Conservation (phyloP, 1,284 basidiomycete genomes). For the Rhodotorula glutinis region DNA sequence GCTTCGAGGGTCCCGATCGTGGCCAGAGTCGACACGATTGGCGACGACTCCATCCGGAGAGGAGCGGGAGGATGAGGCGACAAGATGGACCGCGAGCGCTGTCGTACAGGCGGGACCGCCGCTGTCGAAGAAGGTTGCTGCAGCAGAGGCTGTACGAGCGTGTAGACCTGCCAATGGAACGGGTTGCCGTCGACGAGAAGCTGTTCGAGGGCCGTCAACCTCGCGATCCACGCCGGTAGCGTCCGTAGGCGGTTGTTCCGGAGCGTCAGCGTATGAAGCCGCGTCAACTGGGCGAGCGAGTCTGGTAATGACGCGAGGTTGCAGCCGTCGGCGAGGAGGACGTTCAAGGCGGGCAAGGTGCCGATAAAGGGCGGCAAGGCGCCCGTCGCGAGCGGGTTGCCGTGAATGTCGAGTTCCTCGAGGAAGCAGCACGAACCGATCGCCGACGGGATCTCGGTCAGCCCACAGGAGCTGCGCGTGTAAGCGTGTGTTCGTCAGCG, state of each 20-base stretch:
- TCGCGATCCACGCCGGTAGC: conserved; percentile 90
- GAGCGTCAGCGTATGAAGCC: conserved; percentile 40
- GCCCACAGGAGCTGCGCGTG: conserved; percentile 49
- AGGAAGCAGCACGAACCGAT: conserved; percentile 63
- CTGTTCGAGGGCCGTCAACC: conserved; percentile 70
- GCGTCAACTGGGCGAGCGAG: conserved; percentile 67
- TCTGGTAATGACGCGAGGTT: conserved; percentile 57
- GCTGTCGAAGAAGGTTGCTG: neutral
- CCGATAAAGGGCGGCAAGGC: conserved; percentile 78
- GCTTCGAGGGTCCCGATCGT: neutral
- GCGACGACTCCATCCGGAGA: neutral
- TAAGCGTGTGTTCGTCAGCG: neutral
- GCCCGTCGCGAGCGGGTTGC: conserved; percentile 68
- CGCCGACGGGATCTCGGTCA: conserved; percentile 73
- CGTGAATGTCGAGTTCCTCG: conserved; percentile 90
- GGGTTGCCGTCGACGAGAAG: conserved; percentile 89
- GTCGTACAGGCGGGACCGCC: neutral
- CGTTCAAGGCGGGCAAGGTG: conserved; percentile 69
- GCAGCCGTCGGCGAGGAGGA: conserved; percentile 85
- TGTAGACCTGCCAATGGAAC: conserved; percentile 86
- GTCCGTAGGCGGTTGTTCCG: conserved; percentile 81
- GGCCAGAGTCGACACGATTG: neutral
- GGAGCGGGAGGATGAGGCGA: neutral
- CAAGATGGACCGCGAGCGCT: neutral
- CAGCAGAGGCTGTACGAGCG: conserved; percentile 61